A percentile compares a stretch with the other conserved stretches of the same genome.
Evolutionary conservation across 2,329 filamentous ascomycete species (phyloP).

Genomic region (Epichloe aotearoae): DNA sequence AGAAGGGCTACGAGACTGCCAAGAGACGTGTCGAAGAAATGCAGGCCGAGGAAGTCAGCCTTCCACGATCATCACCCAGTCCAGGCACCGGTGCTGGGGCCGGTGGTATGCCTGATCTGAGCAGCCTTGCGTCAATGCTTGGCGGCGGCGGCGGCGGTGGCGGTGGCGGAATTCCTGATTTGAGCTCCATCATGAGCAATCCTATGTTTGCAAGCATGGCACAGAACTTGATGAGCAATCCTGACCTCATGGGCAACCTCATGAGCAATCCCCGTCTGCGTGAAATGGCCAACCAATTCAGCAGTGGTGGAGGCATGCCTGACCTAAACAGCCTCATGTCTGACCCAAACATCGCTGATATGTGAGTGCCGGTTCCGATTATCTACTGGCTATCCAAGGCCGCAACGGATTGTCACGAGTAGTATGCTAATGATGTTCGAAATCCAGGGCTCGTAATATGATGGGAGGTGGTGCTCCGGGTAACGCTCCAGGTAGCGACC

Average conservation of each 20-base stretch:
- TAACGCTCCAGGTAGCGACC: constrained; percentile 12
- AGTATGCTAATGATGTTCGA: neutral
- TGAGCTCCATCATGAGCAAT: constrained; percentile 83
- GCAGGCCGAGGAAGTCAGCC: constrained; percentile 30
- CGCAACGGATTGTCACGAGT: neutral
- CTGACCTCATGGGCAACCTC: constrained; percentile 76
- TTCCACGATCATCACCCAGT: constrained; percentile 35
- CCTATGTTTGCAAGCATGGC: constrained; percentile 98
- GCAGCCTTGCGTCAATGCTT: constrained; percentile 58
- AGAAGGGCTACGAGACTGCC: constrained; percentile 90
- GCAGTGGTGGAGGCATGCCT: constrained; percentile 71
- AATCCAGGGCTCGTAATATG: constrained; percentile 30
- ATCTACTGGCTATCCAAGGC: neutral
- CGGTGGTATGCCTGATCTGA: constrained; percentile 59
- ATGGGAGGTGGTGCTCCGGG: constrained; percentile 26
- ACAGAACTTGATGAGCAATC: constrained; percentile 94
- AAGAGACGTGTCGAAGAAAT: constrained; percentile 78
- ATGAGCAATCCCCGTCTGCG: constrained; percentile 88
- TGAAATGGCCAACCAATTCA: constrained; percentile 75
- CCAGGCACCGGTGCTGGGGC: constrained; percentile 35
- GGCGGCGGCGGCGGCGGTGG: constrained; percentile 43
- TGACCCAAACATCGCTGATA: constrained; percentile 81
- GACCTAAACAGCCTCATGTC: constrained; percentile 78
- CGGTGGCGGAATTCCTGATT: constrained; percentile 79
- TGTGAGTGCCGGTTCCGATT: constrained; percentile 50